Base-by-base conservation (phyloP, 345 rosid species). In the thale cress (Arabidopsis thaliana) region DNA sequence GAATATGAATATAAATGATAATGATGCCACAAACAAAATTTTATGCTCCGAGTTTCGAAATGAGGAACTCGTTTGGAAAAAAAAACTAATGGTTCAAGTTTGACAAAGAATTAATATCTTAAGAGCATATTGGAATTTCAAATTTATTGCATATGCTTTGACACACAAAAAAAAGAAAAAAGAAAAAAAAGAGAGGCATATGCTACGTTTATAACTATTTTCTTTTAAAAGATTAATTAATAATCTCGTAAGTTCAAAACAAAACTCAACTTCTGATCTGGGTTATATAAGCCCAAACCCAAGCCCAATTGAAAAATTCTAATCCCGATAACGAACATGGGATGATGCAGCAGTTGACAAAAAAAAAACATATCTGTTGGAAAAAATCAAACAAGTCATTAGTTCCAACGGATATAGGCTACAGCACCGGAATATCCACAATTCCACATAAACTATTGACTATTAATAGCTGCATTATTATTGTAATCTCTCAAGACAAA, bases 1-100 rank as follows among this genome's bases (percentile, higher is more conserved):
- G 76, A 64, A 77, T 70, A 64, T 65, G 61, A 71, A 65, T 73
- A 70, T 70, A 46, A 57, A 22, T 56, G 80, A 67, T 22, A 20
- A 66, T 5, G 72, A 72, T 62, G n/a, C 32, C 40, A 13, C 23
- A 16, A 24, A 8, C 28, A 8, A 22, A 75, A 14, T 33, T 36
- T 44, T 34, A 55, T 69, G 74, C 74, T 52, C 11, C 12, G 28
- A 76, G 67, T 60, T 52, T 59, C 42, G 25, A 61, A 76, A 62
- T 52, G 44, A 25, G 53, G 46, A 77, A 70, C 66, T 77, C 75
- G 60, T 76, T 75, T 50, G 12, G 58, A 44, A 59, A 51, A 22
- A 22, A 41, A 76, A 68, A 68, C 6, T 60, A 52, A 7, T 60
- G 41, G 50, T 76, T 67, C 69, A 5, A 52, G 58, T 69, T 69